phyloP scores from a whole-genome alignment of 169 alveolate genomes.

The Plasmodium fragile region DNA sequence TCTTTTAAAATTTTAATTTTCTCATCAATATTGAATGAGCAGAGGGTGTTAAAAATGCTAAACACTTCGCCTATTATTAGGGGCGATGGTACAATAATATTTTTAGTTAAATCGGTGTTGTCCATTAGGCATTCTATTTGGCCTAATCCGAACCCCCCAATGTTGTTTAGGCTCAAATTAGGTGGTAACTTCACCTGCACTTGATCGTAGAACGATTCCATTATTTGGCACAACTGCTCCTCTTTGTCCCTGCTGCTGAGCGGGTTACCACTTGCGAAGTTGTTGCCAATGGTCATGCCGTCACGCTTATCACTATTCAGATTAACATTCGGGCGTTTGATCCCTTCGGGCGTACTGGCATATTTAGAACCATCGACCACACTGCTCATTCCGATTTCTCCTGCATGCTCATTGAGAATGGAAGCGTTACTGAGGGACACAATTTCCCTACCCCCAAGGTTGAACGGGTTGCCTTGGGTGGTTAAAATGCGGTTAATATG shows the following conservation, averaged over 20 bases:
- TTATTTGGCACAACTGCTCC: slow-evolving; percentile 13
- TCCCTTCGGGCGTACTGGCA: neutral
- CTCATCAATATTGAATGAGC: slow-evolving; percentile 81
- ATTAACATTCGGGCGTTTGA: neutral
- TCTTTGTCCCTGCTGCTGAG: slow-evolving; percentile 15
- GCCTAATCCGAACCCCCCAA: slow-evolving; percentile 79
- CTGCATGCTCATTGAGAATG: slow-evolving; percentile 5
- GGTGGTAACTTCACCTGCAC: slow-evolving; percentile 52
- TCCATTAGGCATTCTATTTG: slow-evolving; percentile 85
- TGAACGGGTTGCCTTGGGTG: slow-evolving; percentile 3
- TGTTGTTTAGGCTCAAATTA: slow-evolving; percentile 27
- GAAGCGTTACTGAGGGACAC: neutral
- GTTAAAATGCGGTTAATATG: slow-evolving; percentile 7
- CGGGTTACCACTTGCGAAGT: neutral
- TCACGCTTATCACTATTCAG: neutral
- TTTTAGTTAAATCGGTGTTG: slow-evolving; percentile 75
- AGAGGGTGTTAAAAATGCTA: slow-evolving; percentile 85
- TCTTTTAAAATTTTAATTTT: slow-evolving; percentile 85
- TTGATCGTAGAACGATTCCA: slow-evolving; percentile 49
- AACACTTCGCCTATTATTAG: slow-evolving; percentile 81
- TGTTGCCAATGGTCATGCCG: neutral
- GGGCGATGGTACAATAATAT: slow-evolving; percentile 78
- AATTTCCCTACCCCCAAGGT: neutral
- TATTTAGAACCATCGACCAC: slow-evolving; percentile 9
- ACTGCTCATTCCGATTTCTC: slow-evolving; percentile 1